phyloP scores from a whole-genome alignment of 2,329 filamentous ascomycete species.

The Chrysosporium queenslandicum region DNA sequence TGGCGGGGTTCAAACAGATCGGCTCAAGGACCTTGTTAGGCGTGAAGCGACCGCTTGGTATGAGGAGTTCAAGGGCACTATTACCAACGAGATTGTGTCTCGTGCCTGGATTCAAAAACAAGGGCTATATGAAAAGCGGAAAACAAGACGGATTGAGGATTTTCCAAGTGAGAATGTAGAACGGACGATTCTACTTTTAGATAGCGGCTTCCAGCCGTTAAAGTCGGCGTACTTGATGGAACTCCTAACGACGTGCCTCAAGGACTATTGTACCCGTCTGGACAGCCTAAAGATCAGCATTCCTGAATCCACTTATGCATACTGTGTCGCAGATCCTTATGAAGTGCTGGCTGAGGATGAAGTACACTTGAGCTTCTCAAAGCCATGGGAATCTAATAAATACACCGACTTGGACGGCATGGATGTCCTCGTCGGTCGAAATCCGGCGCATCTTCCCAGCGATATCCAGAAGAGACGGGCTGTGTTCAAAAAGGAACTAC shows the following conservation, averaged over 20 bases:
- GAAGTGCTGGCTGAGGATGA: constrained; percentile 45
- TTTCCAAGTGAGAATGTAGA: constrained; percentile 30
- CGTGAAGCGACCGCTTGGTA: constrained; percentile 29
- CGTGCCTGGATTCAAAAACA: constrained; percentile 21
- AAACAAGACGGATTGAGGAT: constrained; percentile 25
- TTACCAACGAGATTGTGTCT: constrained; percentile 28
- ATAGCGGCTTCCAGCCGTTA: constrained; percentile 41
- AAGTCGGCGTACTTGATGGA: constrained; percentile 35
- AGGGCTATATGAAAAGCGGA: not conserved
- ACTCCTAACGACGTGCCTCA: constrained; percentile 33
- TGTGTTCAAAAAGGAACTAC: constrained; percentile 42
- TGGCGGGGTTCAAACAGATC: constrained; percentile 37
- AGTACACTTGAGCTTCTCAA: constrained; percentile 47
- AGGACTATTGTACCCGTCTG: constrained; percentile 35
- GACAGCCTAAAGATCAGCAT: constrained; percentile 42
- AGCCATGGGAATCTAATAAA: constrained; percentile 32
- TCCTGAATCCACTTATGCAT: constrained; percentile 44
- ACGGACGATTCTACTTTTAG: constrained; percentile 30
- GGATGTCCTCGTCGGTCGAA: constrained; percentile 47
- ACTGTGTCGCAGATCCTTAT: constrained; percentile 49
- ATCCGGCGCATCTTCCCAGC: constrained; percentile 47
- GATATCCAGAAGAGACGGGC: constrained; percentile 49
- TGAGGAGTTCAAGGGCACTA: constrained; percentile 30
- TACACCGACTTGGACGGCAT: constrained; percentile 39
- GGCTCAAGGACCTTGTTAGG: constrained; percentile 37